Conservation (phyloP, 345 rosid species). For the Pistacia atlantica region DNA sequence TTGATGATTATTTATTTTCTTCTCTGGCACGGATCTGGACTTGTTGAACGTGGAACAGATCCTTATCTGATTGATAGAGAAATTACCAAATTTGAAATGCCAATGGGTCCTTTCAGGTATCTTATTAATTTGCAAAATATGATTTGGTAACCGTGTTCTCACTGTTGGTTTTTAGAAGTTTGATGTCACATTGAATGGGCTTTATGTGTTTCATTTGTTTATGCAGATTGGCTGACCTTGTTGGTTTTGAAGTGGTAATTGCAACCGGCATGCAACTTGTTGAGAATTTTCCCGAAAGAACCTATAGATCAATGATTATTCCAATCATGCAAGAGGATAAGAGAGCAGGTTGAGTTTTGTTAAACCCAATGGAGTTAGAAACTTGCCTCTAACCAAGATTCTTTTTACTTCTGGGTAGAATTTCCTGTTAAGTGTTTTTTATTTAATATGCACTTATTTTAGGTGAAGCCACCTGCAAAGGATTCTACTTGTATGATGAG, state of each 20-base stretch:
- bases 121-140: slow-evolving; percentile 3
- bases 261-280: slow-evolving; percentile 80
- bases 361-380: no score
- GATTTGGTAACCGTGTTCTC: background rate
- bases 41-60: slow-evolving; percentile 50
- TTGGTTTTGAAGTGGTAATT: slow-evolving; percentile 88
- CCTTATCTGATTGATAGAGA: slow-evolving; percentile 71
- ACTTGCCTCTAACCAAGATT: no score
- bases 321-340: slow-evolving; percentile 92
- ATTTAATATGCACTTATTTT: slow-evolving; percentile 21
- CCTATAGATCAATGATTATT: slow-evolving; percentile 83
- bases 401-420: background rate
- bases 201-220: slow-evolving; percentile 1
- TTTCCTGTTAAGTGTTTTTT: background rate
- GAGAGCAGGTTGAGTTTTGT: slow-evolving; percentile 58
- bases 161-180: background rate
- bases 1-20: no score
- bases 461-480: slow-evolving; percentile 87
- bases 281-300: slow-evolving; percentile 82
- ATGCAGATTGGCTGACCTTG: slow-evolving; percentile 82
- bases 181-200: slow-evolving; percentile 4
- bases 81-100: slow-evolving; percentile 92
- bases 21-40: slow-evolving; percentile 62
- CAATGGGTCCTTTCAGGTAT: slow-evolving; percentile 98
- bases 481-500: slow-evolving; percentile 81